Conservation (phyloP, 805 yeast species). For the Metschnikowia bowlesiae region DNA sequence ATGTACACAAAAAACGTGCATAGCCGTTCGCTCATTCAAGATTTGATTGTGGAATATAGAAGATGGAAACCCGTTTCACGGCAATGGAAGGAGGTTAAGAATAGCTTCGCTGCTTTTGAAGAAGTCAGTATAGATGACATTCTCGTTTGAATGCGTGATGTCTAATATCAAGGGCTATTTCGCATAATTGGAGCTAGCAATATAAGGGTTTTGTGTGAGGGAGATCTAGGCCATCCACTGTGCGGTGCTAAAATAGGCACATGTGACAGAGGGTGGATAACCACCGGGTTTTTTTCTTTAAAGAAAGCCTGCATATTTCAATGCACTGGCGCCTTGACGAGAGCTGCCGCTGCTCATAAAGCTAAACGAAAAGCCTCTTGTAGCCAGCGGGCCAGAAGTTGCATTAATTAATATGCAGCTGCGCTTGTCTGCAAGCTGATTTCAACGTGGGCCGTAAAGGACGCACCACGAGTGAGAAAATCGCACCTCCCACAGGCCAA, state of each 20-base stretch:
- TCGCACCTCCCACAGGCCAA: background rate
- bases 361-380: background rate
- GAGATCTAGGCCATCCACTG: background rate
- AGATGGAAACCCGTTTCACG: slow-evolving; percentile 28
- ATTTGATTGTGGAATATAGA: slow-evolving; percentile 23
- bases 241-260: background rate
- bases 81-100: slow-evolving; percentile 31
- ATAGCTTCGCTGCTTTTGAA: slow-evolving; percentile 31
- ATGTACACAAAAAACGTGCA: slow-evolving; percentile 28
- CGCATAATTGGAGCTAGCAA: background rate
- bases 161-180: background rate
- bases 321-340: background rate
- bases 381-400: background rate
- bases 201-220: background rate
- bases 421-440: background rate
- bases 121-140: slow-evolving; percentile 30
- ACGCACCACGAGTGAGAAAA: slow-evolving; percentile 1
- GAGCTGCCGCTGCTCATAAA: background rate
- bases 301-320: background rate
- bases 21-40: slow-evolving; percentile 19
- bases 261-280: background rate
- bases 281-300: background rate
- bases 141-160: slow-evolving; percentile 6
- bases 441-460: slow-evolving; percentile 3
- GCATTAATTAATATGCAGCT: slow-evolving; percentile 2